Evolutionary conservation across 306 rosid genomes (phyloP).

Genomic region (Trichosanthes cucumerina): DNA sequence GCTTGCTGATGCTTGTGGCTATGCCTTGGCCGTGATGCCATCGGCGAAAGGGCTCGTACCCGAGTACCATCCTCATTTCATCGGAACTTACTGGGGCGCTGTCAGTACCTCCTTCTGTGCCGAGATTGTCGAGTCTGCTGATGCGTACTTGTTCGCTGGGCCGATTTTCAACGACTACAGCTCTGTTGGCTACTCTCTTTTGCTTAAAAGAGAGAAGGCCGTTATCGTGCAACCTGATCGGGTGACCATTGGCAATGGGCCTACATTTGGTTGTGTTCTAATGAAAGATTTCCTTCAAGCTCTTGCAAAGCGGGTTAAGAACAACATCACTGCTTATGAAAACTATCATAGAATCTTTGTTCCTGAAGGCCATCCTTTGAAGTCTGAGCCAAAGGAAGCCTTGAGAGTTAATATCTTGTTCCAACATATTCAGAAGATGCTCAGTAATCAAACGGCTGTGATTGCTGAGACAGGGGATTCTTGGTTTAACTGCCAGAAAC

Average conservation of each 20-base stretch:
- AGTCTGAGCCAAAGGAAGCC: conserved; percentile 35
- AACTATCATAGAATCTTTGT: conserved; percentile 49
- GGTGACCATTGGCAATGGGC: conserved; percentile 42
- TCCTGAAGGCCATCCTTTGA: conserved; percentile 46
- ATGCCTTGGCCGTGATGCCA: conserved; percentile 47
- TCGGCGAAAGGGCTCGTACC: conserved; percentile 50
- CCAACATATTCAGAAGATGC: conserved; percentile 41
- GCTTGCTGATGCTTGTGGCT: conserved; percentile 45
- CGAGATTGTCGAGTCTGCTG: conserved; percentile 54
- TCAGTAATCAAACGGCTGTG: conserved; percentile 39
- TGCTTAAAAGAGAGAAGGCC: conserved; percentile 54
- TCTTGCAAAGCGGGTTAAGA: conserved; percentile 29
- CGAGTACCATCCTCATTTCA: conserved; percentile 45
- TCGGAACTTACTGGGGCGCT: conserved; percentile 67
- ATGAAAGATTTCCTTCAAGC: conserved; percentile 51
- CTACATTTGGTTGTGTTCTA: conserved; percentile 45
- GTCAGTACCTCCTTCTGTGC: conserved; percentile 53
- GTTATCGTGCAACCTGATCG: conserved; percentile 46
- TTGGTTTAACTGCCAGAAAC: conserved; percentile 63
- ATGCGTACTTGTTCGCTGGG: conserved; percentile 49
- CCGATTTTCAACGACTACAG: conserved; percentile 63
- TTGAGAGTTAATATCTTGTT: conserved; percentile 55
- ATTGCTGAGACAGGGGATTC: conserved; percentile 73
- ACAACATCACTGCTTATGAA: conserved; percentile 31
- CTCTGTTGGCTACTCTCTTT: conserved; percentile 58